These are phyloP conservation scores for Polyporus arcularius DNA, from an alignment of 768 basidiomycete genomes.

Conservation along the genomic window DNA sequence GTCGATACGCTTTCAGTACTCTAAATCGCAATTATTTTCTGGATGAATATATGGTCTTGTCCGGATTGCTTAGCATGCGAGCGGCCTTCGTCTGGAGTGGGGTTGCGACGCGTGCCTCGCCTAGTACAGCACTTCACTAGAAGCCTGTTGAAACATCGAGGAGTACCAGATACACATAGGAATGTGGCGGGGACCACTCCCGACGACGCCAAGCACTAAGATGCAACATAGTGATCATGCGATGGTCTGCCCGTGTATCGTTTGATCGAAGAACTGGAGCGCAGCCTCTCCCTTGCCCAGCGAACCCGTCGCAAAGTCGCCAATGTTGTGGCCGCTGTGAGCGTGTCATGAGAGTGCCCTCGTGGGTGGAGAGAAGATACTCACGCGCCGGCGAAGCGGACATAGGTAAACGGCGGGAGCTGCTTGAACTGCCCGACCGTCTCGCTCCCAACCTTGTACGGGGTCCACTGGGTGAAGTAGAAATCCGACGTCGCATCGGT, in stretches of 20 bases:
- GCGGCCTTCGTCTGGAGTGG: too few relatives aligned
- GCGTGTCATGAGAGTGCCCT: background rate
- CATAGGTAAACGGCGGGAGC: slow-evolving; percentile 54
- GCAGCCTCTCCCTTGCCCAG: slow-evolving; percentile 3
- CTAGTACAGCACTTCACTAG: too few relatives aligned
- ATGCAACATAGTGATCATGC: background rate
- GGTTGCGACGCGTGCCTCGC: too few relatives aligned
- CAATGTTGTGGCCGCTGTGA: slow-evolving; percentile 2
- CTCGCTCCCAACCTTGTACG: slow-evolving; percentile 51
- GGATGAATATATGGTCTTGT: background rate
- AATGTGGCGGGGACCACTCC: too few relatives aligned
- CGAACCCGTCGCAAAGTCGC: background rate
- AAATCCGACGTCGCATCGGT: slow-evolving; percentile 45
- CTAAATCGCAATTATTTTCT: background rate
- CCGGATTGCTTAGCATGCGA: too few relatives aligned
- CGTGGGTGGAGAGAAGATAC: background rate
- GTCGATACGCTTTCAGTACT: background rate
- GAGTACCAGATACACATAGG: too few relatives aligned
- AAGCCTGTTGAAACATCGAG: too few relatives aligned
- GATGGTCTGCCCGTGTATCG: background rate
- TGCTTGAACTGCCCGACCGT: slow-evolving; percentile 55
- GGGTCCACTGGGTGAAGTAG: slow-evolving; percentile 42
- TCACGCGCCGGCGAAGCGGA: slow-evolving; percentile 43
- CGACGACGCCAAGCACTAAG: background rate
- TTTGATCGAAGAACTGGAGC: slow-evolving; percentile 7